phyloP scores from a whole-genome alignment of 345 rosid species.

The Pelargonium nanum region DNA sequence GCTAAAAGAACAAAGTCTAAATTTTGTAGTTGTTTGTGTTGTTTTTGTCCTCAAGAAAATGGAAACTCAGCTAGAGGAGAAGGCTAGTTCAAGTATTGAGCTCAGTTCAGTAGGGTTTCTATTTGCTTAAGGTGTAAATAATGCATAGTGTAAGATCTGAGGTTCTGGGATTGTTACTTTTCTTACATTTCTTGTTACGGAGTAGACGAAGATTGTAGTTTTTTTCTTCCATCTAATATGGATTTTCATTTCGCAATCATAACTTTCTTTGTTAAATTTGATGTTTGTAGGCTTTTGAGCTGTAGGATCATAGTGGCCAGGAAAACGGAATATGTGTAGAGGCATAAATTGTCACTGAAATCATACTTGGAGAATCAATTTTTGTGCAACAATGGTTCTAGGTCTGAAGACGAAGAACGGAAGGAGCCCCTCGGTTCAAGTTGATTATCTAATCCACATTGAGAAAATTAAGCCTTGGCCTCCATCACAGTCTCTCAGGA shows the following conservation, averaged over 20 bases:
- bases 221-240: background rate
- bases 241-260: background rate
- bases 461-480: constrained; percentile 94
- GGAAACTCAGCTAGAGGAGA: background rate
- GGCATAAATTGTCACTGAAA: background rate
- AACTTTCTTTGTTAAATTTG: background rate
- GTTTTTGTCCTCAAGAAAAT: too few species aligned
- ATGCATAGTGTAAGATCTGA: background rate
- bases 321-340: background rate
- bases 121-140: background rate
- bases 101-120: background rate
- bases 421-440: constrained; percentile 39
- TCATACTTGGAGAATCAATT: constrained; percentile 2
- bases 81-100: background rate
- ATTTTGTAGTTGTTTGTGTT: background rate
- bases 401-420: constrained; percentile 44
- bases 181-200: background rate
- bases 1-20: background rate
- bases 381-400: constrained; percentile 43
- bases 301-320: background rate
- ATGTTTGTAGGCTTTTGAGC: background rate
- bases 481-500: constrained; percentile 71
- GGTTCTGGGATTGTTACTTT: background rate
- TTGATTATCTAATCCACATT: constrained; percentile 55
- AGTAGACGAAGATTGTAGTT: background rate